Evolutionary conservation across 2,329 filamentous ascomycete genomes (phyloP).

Genomic region (Emergomyces pasteurianus): DNA sequence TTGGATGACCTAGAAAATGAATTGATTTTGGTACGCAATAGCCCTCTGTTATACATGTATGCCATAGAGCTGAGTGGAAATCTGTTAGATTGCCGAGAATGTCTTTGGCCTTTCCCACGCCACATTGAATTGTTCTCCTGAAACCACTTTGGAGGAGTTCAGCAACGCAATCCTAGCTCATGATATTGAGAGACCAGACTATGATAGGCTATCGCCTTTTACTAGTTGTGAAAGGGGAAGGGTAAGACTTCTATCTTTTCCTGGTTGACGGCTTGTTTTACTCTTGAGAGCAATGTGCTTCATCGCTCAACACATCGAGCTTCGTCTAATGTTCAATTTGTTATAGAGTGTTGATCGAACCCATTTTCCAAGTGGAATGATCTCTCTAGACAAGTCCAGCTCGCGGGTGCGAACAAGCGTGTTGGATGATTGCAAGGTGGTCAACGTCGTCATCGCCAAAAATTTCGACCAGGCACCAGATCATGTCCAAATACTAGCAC

Average conservation of each 20-base stretch:
- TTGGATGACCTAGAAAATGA: slow-evolving; percentile 62
- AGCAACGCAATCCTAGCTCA: slow-evolving; percentile 52
- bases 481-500: slow-evolving; percentile 68
- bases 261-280: neutral
- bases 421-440: slow-evolving; percentile 47
- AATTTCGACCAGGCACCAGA: slow-evolving; percentile 64
- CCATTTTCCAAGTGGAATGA: slow-evolving; percentile 11
- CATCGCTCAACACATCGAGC: neutral
- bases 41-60: neutral
- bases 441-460: slow-evolving; percentile 71
- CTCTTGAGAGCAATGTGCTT: neutral
- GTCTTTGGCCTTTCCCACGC: slow-evolving; percentile 62
- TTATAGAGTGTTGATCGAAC: slow-evolving; percentile 7
- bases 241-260: slow-evolving; percentile 1
- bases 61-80: neutral
- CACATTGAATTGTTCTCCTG: slow-evolving; percentile 58
- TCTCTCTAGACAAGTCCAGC: slow-evolving; percentile 13
- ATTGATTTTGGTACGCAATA: slow-evolving; percentile 50
- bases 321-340: neutral
- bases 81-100: slow-evolving; percentile 48
- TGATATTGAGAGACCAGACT: slow-evolving; percentile 15
- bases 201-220: slow-evolving; percentile 9
- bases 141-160: slow-evolving; percentile 73
- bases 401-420: slow-evolving; percentile 18
- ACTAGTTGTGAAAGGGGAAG: slow-evolving; percentile 15